Base-by-base conservation (phyloP, 352 stramenopile genomes). In the Phytophthora brassicae region DNA sequence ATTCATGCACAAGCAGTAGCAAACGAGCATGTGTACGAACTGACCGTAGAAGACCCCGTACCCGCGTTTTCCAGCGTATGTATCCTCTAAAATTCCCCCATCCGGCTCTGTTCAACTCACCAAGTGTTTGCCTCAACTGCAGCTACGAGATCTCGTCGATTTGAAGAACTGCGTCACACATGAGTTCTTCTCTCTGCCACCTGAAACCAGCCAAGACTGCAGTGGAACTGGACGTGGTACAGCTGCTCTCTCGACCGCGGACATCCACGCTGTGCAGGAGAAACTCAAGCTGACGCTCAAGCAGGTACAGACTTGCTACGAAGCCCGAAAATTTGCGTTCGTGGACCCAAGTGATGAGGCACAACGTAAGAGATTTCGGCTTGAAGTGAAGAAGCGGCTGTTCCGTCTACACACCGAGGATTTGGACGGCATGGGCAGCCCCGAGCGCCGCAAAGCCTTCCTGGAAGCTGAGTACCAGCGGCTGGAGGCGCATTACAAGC, bases 21-120 rank as follows among this genome's bases (percentile, higher is more conserved):
- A 1, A 82, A 85, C 35, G 47, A 62, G 13, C 72, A 70, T 23
- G 76, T 95, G 7, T 90, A 93, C 61, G 84, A 95, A 59, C 68
- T 95, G 16, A 95, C 86, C 0, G 84, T 95, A 43, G 86, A 95
- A 54, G 86, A 95, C 57, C 86, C 86, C 0, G 83, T 92, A 9
- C 81, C 86, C 12, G 86, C 79, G 6, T 95, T 95, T 52, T 68
- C 81, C 22, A 78, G 63, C 48, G 81, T 90, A 56, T 45, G 68
- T 74, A 54, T 49, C 19, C 9, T 17, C n/a, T 61, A 14, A 29
- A 49, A 56, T 23, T 3, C 56, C 11, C 29, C 44, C 13, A 35
- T 57, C 16, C 47, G 16, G 14, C 13, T 45, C 22, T 26, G 13
- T 38, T 66, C 20, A 52, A 20, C 16, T 45, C 39, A 45, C 39